These are phyloP conservation scores for Pichia membranifaciens DNA, from an alignment of 805 yeast genomes.

Conservation along the genomic window DNA sequence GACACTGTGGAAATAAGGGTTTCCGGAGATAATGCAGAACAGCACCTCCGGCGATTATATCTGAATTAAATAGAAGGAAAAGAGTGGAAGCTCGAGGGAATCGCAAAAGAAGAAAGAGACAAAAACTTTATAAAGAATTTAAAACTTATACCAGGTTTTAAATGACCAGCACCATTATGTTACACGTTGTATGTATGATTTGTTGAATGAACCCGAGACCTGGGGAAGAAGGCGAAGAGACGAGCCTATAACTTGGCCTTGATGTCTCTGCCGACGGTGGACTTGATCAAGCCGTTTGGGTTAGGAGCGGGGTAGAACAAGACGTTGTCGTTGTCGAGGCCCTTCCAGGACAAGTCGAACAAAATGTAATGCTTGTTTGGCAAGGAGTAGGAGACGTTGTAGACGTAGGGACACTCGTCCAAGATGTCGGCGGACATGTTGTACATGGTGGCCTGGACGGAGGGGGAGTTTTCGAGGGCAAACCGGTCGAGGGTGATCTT, in stretches of 20 bases:
- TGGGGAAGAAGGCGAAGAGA: neutral
- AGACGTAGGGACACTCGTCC: constrained; percentile 48
- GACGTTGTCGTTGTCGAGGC: constrained; percentile 71
- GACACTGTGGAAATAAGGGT: no score
- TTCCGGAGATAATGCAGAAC: no score
- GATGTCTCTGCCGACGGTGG: constrained; percentile 69
- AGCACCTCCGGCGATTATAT: no score
- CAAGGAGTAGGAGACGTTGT: constrained; percentile 63
- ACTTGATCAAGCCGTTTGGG: constrained; percentile 88
- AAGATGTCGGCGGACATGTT: constrained; percentile 79
- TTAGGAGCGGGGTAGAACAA: constrained; percentile 86
- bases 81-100: neutral
- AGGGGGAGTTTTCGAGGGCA: constrained; percentile 84
- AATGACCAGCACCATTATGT: constrained; percentile 13
- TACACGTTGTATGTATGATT: no score
- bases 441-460: constrained; percentile 96
- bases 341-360: constrained; percentile 79
- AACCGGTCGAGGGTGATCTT: constrained; percentile 66
- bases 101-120: neutral
- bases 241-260: constrained; percentile 46
- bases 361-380: constrained; percentile 92
- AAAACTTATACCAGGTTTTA: constrained; percentile 9
- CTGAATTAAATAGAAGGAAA: neutral
- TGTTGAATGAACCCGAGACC: neutral
- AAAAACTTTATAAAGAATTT: neutral